Evolutionary conservation across 352 stramenopile genomes (phyloP).

Genomic region (Pelagophyceae sp.): DNA sequence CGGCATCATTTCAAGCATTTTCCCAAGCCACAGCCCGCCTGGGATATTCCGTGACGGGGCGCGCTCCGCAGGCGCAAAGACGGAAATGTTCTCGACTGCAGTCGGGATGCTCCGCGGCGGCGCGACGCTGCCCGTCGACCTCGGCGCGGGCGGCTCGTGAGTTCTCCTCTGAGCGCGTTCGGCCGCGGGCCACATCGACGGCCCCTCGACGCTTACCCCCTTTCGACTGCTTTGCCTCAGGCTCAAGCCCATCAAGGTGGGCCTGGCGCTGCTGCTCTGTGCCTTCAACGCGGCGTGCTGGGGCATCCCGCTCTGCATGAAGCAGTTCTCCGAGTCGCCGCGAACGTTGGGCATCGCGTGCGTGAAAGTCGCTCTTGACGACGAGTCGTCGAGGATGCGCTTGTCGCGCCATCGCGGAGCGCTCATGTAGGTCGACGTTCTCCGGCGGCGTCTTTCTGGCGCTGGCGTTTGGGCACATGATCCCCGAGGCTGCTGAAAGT

Average conservation of each 20-base stretch:
- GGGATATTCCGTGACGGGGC: too few species aligned
- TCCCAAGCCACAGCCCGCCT: too few species aligned
- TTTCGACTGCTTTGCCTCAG: constrained; percentile 18
- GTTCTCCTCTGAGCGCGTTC: too few species aligned
- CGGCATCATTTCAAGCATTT: too few species aligned
- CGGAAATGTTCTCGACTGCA: neutral
- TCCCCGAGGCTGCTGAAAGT: constrained; percentile 57
- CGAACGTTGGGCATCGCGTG: constrained; percentile 39
- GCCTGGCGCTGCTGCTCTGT: constrained; percentile 46
- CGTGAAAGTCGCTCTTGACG: constrained; percentile 38
- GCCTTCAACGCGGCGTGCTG: constrained; percentile 70
- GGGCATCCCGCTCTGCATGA: constrained; percentile 59
- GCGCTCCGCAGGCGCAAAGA: neutral
- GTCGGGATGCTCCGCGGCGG: neutral
- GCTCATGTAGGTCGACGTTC: too few species aligned
- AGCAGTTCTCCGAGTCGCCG: constrained; percentile 64
- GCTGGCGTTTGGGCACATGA: constrained; percentile 68
- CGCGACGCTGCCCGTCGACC: too few species aligned
- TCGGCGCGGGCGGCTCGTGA: too few species aligned
- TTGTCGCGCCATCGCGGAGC: neutral
- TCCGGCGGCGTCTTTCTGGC: constrained; percentile 68
- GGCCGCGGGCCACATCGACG: too few species aligned
- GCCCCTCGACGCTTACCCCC: too few species aligned
- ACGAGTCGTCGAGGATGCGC: neutral
- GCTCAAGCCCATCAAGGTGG: constrained; percentile 25